Evolutionary conservation across 768 basidiomycete genomes (phyloP).

Genomic region (Lentinula sp.): DNA sequence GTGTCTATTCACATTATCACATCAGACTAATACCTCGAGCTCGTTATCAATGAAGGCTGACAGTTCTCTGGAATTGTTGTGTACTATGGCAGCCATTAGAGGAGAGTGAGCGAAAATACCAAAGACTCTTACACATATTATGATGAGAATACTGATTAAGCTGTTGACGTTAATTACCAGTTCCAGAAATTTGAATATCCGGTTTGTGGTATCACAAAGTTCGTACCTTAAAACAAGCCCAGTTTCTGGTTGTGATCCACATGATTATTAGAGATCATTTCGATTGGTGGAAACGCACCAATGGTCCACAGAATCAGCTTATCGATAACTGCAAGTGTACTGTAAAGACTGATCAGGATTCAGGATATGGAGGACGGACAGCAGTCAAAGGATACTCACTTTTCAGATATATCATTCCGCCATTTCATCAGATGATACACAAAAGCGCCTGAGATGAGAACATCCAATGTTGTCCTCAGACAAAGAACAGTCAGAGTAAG

Average conservation of each 20-base stretch:
- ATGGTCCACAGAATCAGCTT: slow-evolving; percentile 1
- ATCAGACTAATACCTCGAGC: not conserved
- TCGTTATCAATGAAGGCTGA: not conserved
- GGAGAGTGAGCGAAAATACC: not conserved
- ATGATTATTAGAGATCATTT: no score
- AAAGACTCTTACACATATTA: not conserved
- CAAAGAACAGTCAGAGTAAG: not conserved
- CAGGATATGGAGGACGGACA: not conserved
- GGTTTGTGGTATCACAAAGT: not conserved
- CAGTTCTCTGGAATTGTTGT: not conserved
- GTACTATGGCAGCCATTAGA: not conserved
- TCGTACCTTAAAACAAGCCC: not conserved
- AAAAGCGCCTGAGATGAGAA: not conserved
- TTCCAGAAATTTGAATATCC: not conserved
- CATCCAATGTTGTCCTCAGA: not conserved
- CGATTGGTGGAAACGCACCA: not conserved
- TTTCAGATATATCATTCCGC: not conserved
- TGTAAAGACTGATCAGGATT: not conserved
- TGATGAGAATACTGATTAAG: not conserved
- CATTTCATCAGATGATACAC: not conserved
- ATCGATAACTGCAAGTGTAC: not conserved
- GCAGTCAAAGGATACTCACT: not conserved
- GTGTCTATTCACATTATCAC: not conserved
- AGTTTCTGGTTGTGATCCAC: not conserved
- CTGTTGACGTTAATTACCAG: not conserved